Evolutionary conservation across 2,329 filamentous ascomycete species (phyloP).

Genomic region (Stachybotrys chlorohalonatus): DNA sequence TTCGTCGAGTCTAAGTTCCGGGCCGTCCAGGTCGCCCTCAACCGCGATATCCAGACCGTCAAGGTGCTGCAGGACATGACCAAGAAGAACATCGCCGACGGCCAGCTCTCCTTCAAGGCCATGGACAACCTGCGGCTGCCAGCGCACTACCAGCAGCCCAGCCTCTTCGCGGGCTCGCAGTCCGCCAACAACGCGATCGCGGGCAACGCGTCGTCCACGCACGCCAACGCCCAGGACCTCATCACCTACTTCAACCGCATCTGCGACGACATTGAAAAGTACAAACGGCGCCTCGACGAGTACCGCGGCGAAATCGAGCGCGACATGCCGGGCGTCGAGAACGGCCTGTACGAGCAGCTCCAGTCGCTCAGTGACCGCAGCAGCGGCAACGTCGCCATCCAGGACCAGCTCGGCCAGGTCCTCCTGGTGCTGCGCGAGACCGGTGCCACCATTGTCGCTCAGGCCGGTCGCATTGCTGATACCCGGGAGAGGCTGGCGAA

Average conservation of each 20-base stretch:
- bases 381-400: slow-evolving; percentile 17
- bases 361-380: slow-evolving; percentile 24
- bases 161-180: slow-evolving; percentile 28
- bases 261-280: slow-evolving; percentile 32
- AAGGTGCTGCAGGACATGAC: slow-evolving; percentile 50
- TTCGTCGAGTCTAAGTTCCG: slow-evolving; percentile 41
- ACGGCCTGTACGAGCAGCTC: slow-evolving; percentile 35
- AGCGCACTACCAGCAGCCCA: slow-evolving; percentile 40
- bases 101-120: slow-evolving; percentile 62
- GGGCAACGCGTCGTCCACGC: slow-evolving; percentile 23
- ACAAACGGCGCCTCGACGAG: slow-evolving; percentile 32
- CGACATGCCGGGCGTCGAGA: slow-evolving; percentile 38
- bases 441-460: slow-evolving; percentile 28
- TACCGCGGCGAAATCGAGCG: slow-evolving; percentile 37
- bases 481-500: slow-evolving; percentile 31
- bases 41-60: slow-evolving; percentile 53
- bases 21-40: slow-evolving; percentile 33
- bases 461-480: slow-evolving; percentile 33
- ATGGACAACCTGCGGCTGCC: slow-evolving; percentile 69
- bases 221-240: slow-evolving; percentile 30
- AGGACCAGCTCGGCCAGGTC: slow-evolving; percentile 29
- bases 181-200: slow-evolving; percentile 17
- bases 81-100: slow-evolving; percentile 59
- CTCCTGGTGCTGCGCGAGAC: slow-evolving; percentile 28
- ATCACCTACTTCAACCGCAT: slow-evolving; percentile 36